Conservation (phyloP, 345 rosid species). For the Moricandia arvensis region DNA sequence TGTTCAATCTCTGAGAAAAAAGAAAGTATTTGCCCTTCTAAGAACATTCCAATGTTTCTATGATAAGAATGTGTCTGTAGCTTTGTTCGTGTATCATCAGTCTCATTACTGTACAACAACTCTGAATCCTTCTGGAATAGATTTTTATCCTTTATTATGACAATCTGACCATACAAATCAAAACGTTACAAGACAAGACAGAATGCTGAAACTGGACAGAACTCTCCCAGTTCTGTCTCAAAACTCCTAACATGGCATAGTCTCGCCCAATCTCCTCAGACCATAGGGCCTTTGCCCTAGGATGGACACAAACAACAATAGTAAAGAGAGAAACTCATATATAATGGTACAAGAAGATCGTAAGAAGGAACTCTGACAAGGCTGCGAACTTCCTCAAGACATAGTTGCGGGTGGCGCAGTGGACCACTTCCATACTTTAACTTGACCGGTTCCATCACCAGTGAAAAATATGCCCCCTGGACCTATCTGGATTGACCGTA, state of each 20-base stretch:
- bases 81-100: neutral
- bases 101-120: neutral
- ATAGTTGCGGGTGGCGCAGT: slow-evolving; percentile 39
- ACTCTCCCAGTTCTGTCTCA: slow-evolving; percentile 21
- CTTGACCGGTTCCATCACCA: slow-evolving; percentile 93
- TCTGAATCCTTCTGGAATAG: slow-evolving; percentile 8
- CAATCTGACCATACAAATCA: slow-evolving; percentile 21
- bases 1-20: slow-evolving; percentile 64
- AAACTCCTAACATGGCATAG: slow-evolving; percentile 14
- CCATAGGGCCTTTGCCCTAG: neutral
- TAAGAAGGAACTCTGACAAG: slow-evolving; percentile 14
- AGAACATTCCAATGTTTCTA: neutral
- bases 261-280: slow-evolving; percentile 4
- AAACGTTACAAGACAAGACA: slow-evolving; percentile 23
- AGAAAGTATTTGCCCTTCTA: neutral
- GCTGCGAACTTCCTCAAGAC: slow-evolving; percentile 23
- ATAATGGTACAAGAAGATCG: slow-evolving; percentile 32
- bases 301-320: slow-evolving; percentile 2
- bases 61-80: slow-evolving; percentile 8
- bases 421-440: slow-evolving; percentile 85
- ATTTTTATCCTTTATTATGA: slow-evolving; percentile 16
- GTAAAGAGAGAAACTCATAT: slow-evolving; percentile 6
- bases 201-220: slow-evolving; percentile 16
- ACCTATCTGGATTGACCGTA: slow-evolving; percentile 75
- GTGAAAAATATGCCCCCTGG: slow-evolving; percentile 88